Percentiles rank a stretch among this genome's conserved stretches.
phyloP scores from a whole-genome alignment of 495 filamentous ascomycete species.

The Tuber microsphaerosporum region DNA sequence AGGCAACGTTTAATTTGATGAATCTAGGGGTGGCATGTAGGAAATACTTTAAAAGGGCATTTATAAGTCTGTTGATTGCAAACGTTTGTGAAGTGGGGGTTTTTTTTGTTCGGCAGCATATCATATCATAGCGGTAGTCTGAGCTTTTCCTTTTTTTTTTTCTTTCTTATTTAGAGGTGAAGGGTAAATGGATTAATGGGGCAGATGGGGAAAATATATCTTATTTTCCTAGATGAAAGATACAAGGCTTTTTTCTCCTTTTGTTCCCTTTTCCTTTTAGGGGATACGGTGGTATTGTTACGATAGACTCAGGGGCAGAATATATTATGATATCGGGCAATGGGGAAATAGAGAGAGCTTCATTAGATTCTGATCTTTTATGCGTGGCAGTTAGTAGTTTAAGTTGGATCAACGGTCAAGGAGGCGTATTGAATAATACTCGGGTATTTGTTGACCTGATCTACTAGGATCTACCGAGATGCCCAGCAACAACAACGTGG shows the following conservation, averaged over 20 bases:
- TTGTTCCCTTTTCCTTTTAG: not conserved
- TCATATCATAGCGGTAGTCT: not conserved
- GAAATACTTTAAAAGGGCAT: not conserved
- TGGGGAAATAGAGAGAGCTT: not conserved
- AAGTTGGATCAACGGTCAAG: not conserved
- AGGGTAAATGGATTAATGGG: not conserved
- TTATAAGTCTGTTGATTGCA: not conserved
- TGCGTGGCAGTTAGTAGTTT: not conserved
- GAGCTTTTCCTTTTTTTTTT: not conserved
- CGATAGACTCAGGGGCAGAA: not conserved
- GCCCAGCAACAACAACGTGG: not conserved
- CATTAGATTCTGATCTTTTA: not conserved
- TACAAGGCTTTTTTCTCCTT: not conserved
- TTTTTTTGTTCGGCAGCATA: not conserved
- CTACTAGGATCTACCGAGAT: not conserved
- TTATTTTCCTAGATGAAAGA: not conserved
- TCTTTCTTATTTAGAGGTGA: not conserved
- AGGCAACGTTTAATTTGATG: conserved; percentile 8
- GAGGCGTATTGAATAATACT: not conserved
- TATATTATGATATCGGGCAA: not conserved
- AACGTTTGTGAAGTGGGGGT: not conserved
- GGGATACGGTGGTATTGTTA: not conserved
- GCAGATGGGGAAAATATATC: not conserved
- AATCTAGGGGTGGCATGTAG: conserved; percentile 1
- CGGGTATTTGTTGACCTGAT: not conserved